Percentiles rank a stretch among this genome's conserved stretches.
phyloP scores from a whole-genome alignment of 2,329 filamentous ascomycete genomes.

The Teratosphaeria destructans region DNA sequence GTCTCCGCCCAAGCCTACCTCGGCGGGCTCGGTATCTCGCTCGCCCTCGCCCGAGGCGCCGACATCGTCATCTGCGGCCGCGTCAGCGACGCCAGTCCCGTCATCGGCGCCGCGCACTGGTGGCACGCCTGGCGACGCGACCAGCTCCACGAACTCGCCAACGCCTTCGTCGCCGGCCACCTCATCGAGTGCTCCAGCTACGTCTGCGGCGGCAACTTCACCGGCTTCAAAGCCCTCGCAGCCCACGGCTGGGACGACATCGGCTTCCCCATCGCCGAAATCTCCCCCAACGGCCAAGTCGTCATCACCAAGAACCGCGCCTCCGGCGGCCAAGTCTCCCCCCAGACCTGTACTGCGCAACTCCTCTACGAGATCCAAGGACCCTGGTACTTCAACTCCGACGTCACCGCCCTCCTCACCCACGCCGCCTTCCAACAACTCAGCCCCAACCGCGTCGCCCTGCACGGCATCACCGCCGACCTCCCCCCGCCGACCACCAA shows the following conservation, averaged over 20 bases:
- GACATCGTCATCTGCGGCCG: constrained; percentile 37
- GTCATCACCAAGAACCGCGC: constrained; percentile 29
- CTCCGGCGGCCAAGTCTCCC: constrained; percentile 28
- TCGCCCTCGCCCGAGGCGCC: constrained; percentile 31
- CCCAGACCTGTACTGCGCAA: constrained; percentile 44
- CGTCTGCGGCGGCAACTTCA: constrained; percentile 34
- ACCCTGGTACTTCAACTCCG: constrained; percentile 47
- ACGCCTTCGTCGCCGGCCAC: constrained; percentile 33
- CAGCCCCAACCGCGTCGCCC: constrained; percentile 38
- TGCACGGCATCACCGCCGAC: constrained; percentile 35
- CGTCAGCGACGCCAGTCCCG: constrained; percentile 34
- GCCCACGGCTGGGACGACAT: constrained; percentile 33
- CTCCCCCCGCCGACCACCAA: constrained; percentile 43
- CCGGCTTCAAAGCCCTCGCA: constrained; percentile 31
- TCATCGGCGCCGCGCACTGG: constrained; percentile 35
- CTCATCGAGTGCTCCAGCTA: constrained; percentile 36
- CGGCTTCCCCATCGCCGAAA: constrained; percentile 28
- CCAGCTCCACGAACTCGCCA: constrained; percentile 31
- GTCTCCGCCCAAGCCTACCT: constrained; percentile 31
- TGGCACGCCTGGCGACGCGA: constrained; percentile 35
- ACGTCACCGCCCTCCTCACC: constrained; percentile 44
- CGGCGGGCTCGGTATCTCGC: constrained; percentile 34
- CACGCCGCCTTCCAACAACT: constrained; percentile 44
- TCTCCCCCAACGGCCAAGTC: constrained; percentile 26
- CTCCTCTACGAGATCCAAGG: constrained; percentile 47